phyloP scores from a whole-genome alignment of 2,329 filamentous ascomycete species.

The Parafenestella ontariensis region DNA sequence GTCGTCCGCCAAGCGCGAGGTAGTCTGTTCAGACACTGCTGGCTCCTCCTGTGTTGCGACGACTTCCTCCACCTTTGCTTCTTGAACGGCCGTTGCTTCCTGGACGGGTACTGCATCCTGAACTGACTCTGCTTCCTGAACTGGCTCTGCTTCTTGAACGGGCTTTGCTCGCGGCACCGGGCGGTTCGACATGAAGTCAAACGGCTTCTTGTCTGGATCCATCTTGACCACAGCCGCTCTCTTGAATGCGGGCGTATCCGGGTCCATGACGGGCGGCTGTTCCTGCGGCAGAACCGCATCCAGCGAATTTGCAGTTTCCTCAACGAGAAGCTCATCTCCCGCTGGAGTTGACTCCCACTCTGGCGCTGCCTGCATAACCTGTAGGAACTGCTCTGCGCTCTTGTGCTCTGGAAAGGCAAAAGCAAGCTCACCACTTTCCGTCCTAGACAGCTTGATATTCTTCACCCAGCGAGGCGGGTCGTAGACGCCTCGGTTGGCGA shows the following conservation, averaged over 20 bases:
- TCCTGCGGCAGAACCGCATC: conserved; percentile 15
- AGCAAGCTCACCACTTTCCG: conserved; percentile 25
- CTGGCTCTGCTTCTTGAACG: too few relatives aligned
- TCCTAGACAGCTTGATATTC: conserved; percentile 34
- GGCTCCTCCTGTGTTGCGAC: conserved; percentile 6
- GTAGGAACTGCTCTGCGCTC: conserved; percentile 30
- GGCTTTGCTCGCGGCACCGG: conserved; percentile 39
- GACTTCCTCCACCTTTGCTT: conserved; percentile 36
- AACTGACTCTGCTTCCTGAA: too few relatives aligned
- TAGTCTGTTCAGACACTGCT: not conserved
- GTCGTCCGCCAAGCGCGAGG: conserved; percentile 14
- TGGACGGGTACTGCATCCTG: too few relatives aligned
- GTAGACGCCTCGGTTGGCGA: conserved; percentile 38
- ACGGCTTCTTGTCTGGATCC: conserved; percentile 37
- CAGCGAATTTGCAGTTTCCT: conserved; percentile 25
- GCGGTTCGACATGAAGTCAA: conserved; percentile 48
- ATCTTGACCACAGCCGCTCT: conserved; percentile 37
- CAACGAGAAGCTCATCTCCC: conserved; percentile 27
- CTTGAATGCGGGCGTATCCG: conserved; percentile 33
- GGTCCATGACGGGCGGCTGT: conserved; percentile 32
- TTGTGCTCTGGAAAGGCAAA: conserved; percentile 31
- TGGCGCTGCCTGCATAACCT: conserved; percentile 30
- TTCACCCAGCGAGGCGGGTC: conserved; percentile 36
- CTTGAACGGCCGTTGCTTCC: too few relatives aligned
- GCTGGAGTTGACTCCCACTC: conserved; percentile 19